phyloP scores from a whole-genome alignment of 2,329 filamentous ascomycete species.

The Aspergillus sp. region DNA sequence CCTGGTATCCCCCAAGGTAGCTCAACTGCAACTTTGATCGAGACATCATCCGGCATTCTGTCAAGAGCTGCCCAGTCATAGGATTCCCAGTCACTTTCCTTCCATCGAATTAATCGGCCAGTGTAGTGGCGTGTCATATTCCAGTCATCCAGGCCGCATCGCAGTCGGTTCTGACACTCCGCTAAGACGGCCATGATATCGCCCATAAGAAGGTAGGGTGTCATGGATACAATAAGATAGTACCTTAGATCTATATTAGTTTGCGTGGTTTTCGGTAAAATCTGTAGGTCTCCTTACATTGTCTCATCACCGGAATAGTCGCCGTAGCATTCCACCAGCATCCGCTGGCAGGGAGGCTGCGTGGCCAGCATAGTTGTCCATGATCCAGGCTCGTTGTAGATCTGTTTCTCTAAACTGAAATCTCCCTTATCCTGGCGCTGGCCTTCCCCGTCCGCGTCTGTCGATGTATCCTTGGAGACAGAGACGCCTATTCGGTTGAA shows the following conservation, averaged over 20 bases:
- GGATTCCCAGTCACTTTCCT: not conserved
- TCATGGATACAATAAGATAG: constrained; percentile 5
- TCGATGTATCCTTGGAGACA: not conserved
- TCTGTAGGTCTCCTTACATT: not conserved
- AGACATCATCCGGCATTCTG: constrained; percentile 2
- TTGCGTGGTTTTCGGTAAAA: not conserved
- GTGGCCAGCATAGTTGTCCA: constrained; percentile 8
- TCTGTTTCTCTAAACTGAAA: not conserved
- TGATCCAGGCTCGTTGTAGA: constrained; percentile 5
- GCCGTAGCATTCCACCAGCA: not conserved
- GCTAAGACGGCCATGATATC: constrained; percentile 6
- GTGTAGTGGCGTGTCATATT: not conserved
- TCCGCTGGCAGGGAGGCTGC: constrained; percentile 8
- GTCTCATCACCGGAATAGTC: not conserved
- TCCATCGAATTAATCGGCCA: not conserved
- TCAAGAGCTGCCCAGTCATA: not conserved
- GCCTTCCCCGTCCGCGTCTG: no score
- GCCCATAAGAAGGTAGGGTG: constrained; percentile 3
- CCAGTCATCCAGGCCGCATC: constrained; percentile 5
- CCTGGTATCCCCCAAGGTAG: constrained; percentile 1
- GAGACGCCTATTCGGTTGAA: constrained; percentile 5
- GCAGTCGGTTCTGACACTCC: constrained; percentile 8
- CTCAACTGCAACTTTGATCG: constrained; percentile 5
- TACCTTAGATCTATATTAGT: not conserved
- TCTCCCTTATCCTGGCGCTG: not conserved